A percentile compares a stretch with the other conserved stretches of the same genome.
These are phyloP conservation scores for Penicillium goetzii DNA, from an alignment of 495 filamentous ascomycete species.

Conservation along the genomic window DNA sequence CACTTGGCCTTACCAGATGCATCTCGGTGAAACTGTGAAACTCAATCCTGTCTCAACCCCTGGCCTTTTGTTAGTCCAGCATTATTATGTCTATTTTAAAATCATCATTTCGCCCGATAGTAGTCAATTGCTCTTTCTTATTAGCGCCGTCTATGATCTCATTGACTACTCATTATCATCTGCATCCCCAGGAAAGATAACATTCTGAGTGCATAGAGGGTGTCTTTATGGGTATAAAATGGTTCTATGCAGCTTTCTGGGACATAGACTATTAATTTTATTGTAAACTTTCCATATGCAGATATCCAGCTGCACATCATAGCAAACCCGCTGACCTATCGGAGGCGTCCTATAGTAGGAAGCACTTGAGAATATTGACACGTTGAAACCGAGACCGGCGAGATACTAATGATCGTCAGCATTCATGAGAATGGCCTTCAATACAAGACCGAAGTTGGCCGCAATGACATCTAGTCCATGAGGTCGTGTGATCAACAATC, in stretches of 20 bases:
- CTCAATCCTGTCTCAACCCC: not conserved
- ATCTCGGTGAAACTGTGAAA: slow-evolving; percentile 12
- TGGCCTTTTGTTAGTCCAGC: not conserved
- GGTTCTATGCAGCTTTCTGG: not conserved
- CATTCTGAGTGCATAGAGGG: too few relatives aligned
- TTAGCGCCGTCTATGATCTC: too few relatives aligned
- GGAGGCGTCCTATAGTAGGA: not conserved
- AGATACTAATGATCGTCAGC: not conserved
- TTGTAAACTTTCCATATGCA: not conserved
- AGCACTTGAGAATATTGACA: not conserved
- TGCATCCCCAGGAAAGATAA: too few relatives aligned
- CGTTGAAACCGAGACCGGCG: not conserved
- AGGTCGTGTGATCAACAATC: not conserved
- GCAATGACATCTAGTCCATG: not conserved
- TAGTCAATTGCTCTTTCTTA: not conserved
- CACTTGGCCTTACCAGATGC: slow-evolving; percentile 1
- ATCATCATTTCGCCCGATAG: not conserved
- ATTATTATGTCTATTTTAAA: not conserved
- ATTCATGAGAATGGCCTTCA: not conserved
- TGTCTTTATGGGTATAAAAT: not conserved
- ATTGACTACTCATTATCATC: too few relatives aligned
- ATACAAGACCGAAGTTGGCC: not conserved
- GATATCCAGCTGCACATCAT: not conserved
- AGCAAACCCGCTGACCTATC: not conserved
- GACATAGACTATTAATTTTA: too few relatives aligned